Percentiles rank a stretch among this genome's conserved stretches.
phyloP scores from a whole-genome alignment of 441 rosid genomes.

The Syzygium syzygioides region DNA sequence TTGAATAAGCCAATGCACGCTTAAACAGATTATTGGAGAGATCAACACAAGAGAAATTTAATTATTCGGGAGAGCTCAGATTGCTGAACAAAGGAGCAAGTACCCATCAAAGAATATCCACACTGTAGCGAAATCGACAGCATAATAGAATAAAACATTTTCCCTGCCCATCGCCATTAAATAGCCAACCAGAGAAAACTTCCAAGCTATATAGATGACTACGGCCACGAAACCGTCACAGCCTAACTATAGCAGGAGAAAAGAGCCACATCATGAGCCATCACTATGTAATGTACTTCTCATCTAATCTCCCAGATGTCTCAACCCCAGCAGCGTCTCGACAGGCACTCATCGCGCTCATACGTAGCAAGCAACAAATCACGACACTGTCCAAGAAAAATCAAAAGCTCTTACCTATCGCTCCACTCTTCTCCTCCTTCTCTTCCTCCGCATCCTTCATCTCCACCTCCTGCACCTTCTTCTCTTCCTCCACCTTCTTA shows the following conservation, averaged over 20 bases:
- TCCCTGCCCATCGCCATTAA: background rate
- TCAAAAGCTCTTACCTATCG: background rate
- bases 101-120: background rate
- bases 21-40: background rate
- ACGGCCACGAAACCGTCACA: background rate
- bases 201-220: background rate
- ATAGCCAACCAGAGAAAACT: background rate
- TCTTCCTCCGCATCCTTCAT: conserved; percentile 8
- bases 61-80: background rate
- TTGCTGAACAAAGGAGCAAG: background rate
- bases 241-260: background rate
- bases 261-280: background rate
- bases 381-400: background rate
- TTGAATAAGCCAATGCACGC: background rate
- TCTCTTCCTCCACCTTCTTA: background rate
- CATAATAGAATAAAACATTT: background rate
- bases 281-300: background rate
- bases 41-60: background rate
- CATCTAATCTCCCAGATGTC: background rate
- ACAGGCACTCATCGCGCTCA: background rate
- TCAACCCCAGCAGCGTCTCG: background rate
- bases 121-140: background rate
- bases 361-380: background rate
- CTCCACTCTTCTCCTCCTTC: background rate
- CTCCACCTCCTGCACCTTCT: background rate